Percentiles rank a stretch among this genome's conserved stretches.
Evolutionary conservation across 2,329 filamentous ascomycete species (phyloP).

Genomic region (Anisogramma anomala): DNA sequence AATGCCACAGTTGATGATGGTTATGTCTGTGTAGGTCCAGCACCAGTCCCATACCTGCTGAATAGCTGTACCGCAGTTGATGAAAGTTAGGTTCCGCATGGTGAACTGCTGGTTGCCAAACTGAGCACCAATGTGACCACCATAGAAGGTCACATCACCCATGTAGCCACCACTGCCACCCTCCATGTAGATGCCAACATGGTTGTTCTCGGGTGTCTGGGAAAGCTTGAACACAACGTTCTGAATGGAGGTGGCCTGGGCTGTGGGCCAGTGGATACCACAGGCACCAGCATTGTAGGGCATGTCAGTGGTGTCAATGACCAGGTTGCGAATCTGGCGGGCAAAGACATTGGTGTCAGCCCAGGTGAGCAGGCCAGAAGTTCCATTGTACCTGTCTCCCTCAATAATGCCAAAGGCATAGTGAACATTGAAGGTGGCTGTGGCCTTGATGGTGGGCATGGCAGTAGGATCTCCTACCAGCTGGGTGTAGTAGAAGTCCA

Average conservation of each 20-base stretch:
- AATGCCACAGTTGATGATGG: constrained; percentile 48
- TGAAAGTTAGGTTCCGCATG: constrained; percentile 54
- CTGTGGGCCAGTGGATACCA: constrained; percentile 58
- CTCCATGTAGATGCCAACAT: constrained; percentile 51
- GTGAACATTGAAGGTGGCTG: constrained; percentile 30
- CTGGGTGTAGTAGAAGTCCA: constrained; percentile 70
- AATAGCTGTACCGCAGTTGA: constrained; percentile 52
- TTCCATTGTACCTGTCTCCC: constrained; percentile 31
- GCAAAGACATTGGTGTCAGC: constrained; percentile 49
- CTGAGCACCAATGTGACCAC: constrained; percentile 48
- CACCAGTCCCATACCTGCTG: constrained; percentile 66
- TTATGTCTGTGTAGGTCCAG: constrained; percentile 58
- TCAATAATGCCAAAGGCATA: constrained; percentile 35
- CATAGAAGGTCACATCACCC: constrained; percentile 59
- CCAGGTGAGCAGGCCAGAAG: constrained; percentile 31
- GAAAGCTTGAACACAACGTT: constrained; percentile 47
- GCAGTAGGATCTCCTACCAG: constrained; percentile 57
- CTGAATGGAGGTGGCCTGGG: constrained; percentile 50
- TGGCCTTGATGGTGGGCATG: constrained; percentile 44
- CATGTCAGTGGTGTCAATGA: constrained; percentile 44
- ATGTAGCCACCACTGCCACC: constrained; percentile 56
- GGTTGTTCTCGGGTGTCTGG: constrained; percentile 32
- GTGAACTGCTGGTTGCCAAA: constrained; percentile 62
- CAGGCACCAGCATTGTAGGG: constrained; percentile 31
- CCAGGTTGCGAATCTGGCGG: constrained; percentile 45